Base-by-base conservation (phyloP, 75 land plant genomes). In the Selaginella moellendorffii region DNA sequence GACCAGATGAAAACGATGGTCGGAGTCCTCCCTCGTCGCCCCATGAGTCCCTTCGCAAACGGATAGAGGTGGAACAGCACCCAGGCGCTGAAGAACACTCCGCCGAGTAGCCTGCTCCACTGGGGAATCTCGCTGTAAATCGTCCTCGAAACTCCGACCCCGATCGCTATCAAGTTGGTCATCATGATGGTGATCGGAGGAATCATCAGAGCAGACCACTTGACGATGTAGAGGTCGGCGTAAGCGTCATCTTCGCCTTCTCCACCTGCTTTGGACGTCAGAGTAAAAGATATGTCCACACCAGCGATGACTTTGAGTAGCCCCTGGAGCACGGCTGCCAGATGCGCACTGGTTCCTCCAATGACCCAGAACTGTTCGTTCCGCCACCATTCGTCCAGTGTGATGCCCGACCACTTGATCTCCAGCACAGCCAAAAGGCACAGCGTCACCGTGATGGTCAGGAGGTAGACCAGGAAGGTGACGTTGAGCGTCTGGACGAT, bases 341-440 rank as follows among this genome's bases (percentile, higher is more conserved):
- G 82, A 53, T 91, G 97, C 0, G 97, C 97, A 62, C 96, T 88
- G 0, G 97, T 91, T 2, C 96, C 97, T 18, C 97, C 97, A 18
- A 89, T 91, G 20, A 91, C 28, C 97, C 97, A 91, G 58, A 91
- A 91, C 77, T 91, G 87, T 63, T 84, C 85, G 68, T 85, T 85
- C 20, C 87, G 64, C 87, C 85, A 84, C 87, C 87, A 84, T 27
- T 84, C 87, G 31, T 84, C 82, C 0, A 85, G 64, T 19, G 79
- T 76, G 27, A 85, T 83, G 14, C 80, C 80, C 1, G 86, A 72
- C 88, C 88, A 85, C 64, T 73, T 79, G 42, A 85, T 72, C 66
- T 85, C 86, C 17, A 85, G 83, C 28, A 83, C 54, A 17, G 83
- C 86, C 0, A 83, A 82, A 59, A 75, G 24, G 62, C 73, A 75